Conservation (phyloP, 2,329 filamentous ascomycete genomes). For the Didymella segeticola region DNA sequence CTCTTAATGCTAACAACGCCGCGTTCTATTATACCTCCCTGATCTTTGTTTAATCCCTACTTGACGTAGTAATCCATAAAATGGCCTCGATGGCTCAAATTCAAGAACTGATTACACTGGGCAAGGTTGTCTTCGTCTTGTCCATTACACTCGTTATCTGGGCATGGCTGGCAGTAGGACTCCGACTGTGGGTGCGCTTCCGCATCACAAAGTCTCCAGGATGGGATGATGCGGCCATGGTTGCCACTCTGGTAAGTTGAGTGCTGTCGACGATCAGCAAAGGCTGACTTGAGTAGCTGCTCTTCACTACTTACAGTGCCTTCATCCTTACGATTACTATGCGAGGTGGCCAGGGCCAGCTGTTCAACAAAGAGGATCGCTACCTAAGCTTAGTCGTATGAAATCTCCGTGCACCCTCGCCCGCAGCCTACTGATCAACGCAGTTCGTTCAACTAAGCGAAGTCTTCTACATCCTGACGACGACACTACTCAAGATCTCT, state of each 20-base stretch:
- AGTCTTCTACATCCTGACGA: conserved; percentile 60
- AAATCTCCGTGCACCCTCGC: not conserved
- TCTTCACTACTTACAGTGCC: conserved; percentile 19
- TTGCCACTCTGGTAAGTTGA: conserved; percentile 34
- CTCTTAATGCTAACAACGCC: conserved; percentile 24
- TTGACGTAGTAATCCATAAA: conserved; percentile 12
- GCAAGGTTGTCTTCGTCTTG: conserved; percentile 26
- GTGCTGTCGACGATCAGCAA: not conserved
- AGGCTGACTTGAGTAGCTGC: conserved; percentile 1
- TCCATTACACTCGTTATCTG: conserved; percentile 38
- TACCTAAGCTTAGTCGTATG: conserved; percentile 31
- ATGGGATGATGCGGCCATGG: conserved; percentile 45
- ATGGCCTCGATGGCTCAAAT: conserved; percentile 13
- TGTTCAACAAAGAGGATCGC: conserved; percentile 22
- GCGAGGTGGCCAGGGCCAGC: conserved; percentile 12
- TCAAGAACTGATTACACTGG: conserved; percentile 29
- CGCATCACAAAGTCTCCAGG: conserved; percentile 43
- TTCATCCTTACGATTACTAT: conserved; percentile 29
- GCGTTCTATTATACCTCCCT: conserved; percentile 6
- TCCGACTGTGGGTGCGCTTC: conserved; percentile 43
- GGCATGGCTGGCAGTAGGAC: conserved; percentile 37
- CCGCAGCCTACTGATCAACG: conserved; percentile 5
- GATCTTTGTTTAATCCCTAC: conserved; percentile 14
- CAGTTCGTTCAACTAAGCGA: conserved; percentile 50
- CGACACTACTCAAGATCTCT: conserved; percentile 55